phyloP scores from a whole-genome alignment of 352 stramenopile species.

The Phytophthora crassamura region DNA sequence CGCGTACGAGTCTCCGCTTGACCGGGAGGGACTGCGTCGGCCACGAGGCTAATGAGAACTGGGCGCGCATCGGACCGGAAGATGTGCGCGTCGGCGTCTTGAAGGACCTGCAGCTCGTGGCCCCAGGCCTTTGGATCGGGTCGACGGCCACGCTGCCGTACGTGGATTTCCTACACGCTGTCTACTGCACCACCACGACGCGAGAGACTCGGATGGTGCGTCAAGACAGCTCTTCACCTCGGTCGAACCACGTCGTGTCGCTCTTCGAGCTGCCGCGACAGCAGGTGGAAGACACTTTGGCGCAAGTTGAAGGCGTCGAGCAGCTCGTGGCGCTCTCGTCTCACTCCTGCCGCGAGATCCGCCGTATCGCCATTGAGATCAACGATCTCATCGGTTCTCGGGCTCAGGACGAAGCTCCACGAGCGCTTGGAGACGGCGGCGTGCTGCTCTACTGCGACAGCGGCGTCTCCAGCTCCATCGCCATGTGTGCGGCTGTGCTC shows the following conservation, averaged over 20 bases:
- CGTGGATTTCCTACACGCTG: slow-evolving; percentile 12
- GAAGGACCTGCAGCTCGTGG: slow-evolving; percentile 45
- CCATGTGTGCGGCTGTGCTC: slow-evolving; percentile 42
- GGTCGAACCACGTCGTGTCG: slow-evolving; percentile 1
- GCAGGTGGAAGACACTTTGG: slow-evolving; percentile 16
- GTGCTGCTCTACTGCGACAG: slow-evolving; percentile 49
- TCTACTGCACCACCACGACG: slow-evolving; percentile 22
- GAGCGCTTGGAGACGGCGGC: neutral
- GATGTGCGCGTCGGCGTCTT: slow-evolving; percentile 21
- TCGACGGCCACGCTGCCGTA: slow-evolving; percentile 34
- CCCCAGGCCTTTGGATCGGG: slow-evolving; percentile 44
- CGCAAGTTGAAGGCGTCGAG: neutral
- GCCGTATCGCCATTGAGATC: neutral
- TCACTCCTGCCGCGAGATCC: slow-evolving; percentile 10
- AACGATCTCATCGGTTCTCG: slow-evolving; percentile 3
- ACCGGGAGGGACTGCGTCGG: slow-evolving; percentile 7
- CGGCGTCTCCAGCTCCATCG: slow-evolving; percentile 34
- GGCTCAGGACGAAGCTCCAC: neutral
- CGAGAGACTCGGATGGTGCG: slow-evolving; percentile 6
- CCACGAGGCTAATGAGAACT: slow-evolving; percentile 2
- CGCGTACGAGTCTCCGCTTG: slow-evolving; percentile 22
- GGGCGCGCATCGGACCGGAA: slow-evolving; percentile 9
- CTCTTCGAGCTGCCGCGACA: slow-evolving; percentile 22
- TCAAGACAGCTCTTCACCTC: neutral
- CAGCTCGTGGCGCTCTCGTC: slow-evolving; percentile 10